These are phyloP conservation scores for Cochlearia excelsa DNA, from an alignment of 345 rosid species.

Conservation along the genomic window DNA sequence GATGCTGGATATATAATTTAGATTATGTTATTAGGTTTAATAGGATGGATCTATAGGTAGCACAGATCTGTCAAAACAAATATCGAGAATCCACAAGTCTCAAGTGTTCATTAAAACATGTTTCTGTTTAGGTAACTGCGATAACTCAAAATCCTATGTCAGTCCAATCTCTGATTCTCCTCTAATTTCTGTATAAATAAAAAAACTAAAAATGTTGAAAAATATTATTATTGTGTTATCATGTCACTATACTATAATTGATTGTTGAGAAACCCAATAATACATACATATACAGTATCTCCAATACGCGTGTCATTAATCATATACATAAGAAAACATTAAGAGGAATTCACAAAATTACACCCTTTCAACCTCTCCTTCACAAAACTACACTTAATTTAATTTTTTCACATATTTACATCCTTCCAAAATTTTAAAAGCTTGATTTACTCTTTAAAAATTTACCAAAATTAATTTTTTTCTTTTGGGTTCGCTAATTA, in stretches of 20 bases:
- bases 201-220: neutral
- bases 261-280: constrained; percentile 30
- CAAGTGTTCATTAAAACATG: constrained; percentile 32
- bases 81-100: constrained; percentile 29
- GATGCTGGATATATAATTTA: neutral
- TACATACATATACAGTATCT: constrained; percentile 14
- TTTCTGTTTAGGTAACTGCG: constrained; percentile 27
- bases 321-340: no score
- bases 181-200: neutral
- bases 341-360: no score
- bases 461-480: no score
- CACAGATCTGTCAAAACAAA: constrained; percentile 32
- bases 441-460: no score
- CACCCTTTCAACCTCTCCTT: no score
- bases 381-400: no score
- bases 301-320: constrained; percentile 36
- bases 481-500: no score
- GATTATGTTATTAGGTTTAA: no score
- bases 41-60: constrained; percentile 18
- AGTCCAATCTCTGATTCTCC: constrained; percentile 21
- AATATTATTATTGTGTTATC: constrained; percentile 18
- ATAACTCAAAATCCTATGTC: constrained; percentile 21
- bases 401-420: no score
- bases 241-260: constrained; percentile 28
- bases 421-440: no score